These are phyloP conservation scores for Geotrichum histeridarum DNA, from an alignment of 1,139 yeast species.

Conservation along the genomic window DNA sequence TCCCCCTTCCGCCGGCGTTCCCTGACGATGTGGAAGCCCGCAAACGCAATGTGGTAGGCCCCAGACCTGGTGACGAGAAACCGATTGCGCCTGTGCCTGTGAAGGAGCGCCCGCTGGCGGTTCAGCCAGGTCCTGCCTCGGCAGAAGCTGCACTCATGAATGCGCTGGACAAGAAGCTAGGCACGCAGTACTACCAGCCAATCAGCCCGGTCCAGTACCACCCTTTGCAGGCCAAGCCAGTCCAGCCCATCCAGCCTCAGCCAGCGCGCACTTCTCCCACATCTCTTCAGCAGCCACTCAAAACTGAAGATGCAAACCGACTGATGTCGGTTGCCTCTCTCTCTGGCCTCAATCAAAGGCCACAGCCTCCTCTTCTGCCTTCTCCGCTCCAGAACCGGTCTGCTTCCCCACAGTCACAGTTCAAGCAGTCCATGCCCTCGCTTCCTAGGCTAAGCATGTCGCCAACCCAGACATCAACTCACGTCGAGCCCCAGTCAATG, in stretches of 20 bases:
- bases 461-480: background rate
- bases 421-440: too few relatives aligned
- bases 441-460: too few relatives aligned
- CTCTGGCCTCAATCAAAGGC: background rate
- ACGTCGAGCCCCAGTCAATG: background rate
- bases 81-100: background rate
- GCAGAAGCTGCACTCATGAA: constrained; percentile 18
- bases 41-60: background rate
- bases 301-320: too few relatives aligned
- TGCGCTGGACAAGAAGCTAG: constrained; percentile 15
- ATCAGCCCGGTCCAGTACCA: background rate
- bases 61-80: background rate
- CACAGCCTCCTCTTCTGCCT: background rate
- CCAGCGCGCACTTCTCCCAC: too few relatives aligned
- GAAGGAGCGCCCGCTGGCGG: background rate
- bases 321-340: too few relatives aligned
- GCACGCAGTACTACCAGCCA: background rate
- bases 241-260: too few relatives aligned
- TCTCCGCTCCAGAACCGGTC: background rate
- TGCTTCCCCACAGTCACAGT: too few relatives aligned
- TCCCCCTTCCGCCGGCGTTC: constrained; percentile 24
- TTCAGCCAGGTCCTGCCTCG: constrained; percentile 5
- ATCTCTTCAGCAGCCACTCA: too few relatives aligned
- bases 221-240: background rate
- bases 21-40: constrained; percentile 16